Evolutionary conservation across 441 rosid species (phyloP), one percentile per base, ranked within the genome.

Genomic region (Populus hybrid): DNA sequence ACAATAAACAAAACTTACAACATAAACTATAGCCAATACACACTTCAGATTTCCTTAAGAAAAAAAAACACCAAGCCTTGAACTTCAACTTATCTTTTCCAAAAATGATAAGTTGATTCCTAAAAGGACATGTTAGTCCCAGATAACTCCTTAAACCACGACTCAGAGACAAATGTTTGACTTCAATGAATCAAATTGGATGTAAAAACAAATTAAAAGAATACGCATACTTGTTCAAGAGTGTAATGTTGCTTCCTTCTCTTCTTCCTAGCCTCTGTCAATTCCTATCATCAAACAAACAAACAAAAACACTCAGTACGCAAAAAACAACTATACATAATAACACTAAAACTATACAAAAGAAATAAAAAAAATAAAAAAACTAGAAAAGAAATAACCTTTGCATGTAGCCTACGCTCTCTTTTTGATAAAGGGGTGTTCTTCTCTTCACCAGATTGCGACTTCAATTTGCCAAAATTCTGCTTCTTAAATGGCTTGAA

Each of bases 221-320:
- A 24, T 26, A 12, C 6, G 18, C 88, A 72, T 81, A 94, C 98
- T 53, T 87, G 91, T 84, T 94, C 97, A 80, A 97, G 88, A 76
- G 79, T 87, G 84, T 94, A 93, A 86, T 94, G 91, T 1, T 88
- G 87, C 85, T 87, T 96, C 80, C 98, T 88, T 86, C 74, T 93
- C 93, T 88, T 94, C 89, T 92, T 96, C 91, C 97, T 90, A 38
- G 89, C 93, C 80, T 94, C 95, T 14, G 96, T 77, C 80, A 89
- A 75, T 87, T 93, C 98, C 98, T 94, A 87, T 71, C 61, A 80
- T 63, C 59, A 79, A 73, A 68, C 53, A 79, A 73, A 68, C 67
- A 71, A 59, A 24, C 5, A 14, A 35, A 26, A 50, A 28, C 11
- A 24, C 66, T 45, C 66, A 33, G 31, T 23, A 74, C 68, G n/a